Evolutionary conservation across 1,139 yeast species (phyloP).

Genomic region (Kluyveromyces sp.): DNA sequence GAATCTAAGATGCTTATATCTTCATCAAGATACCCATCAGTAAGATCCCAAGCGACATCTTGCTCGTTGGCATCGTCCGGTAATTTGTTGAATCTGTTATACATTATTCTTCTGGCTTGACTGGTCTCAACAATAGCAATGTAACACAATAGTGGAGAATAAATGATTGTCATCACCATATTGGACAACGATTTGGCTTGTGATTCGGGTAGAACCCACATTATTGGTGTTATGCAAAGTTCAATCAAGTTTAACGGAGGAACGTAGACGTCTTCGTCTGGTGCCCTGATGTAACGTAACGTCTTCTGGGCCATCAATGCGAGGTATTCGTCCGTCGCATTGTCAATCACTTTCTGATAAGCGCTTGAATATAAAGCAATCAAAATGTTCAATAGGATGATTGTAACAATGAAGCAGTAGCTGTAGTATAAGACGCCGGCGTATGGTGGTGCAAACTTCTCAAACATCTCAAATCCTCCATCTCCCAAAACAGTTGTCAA

Average conservation of each 20-base stretch:
- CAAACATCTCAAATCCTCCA: constrained; percentile 65
- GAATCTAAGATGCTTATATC: constrained; percentile 31
- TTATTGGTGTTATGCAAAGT: constrained; percentile 38
- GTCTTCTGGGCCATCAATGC: constrained; percentile 83
- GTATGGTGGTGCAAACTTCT: constrained; percentile 73
- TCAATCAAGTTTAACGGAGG: constrained; percentile 82
- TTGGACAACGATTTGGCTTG: constrained; percentile 37
- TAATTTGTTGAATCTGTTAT: constrained; percentile 58
- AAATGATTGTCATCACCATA: constrained; percentile 54
- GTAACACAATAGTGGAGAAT: constrained; percentile 57
- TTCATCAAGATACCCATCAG: constrained; percentile 59
- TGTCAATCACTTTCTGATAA: constrained; percentile 70
- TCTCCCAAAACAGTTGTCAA: constrained; percentile 66
- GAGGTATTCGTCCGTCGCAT: constrained; percentile 78
- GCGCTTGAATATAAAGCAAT: constrained; percentile 84
- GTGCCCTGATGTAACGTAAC: constrained; percentile 76
- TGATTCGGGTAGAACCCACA: constrained; percentile 16
- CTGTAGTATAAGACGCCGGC: constrained; percentile 70
- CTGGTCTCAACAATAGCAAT: constrained; percentile 59
- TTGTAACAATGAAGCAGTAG: constrained; percentile 68
- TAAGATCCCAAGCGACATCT: constrained; percentile 76
- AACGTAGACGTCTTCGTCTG: constrained; percentile 77
- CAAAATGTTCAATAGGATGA: constrained; percentile 69
- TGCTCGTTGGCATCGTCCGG: constrained; percentile 77
- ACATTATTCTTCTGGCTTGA: constrained; percentile 61